Conservation (phyloP, 352 stramenopile genomes). For the Pythium aquatile region DNA sequence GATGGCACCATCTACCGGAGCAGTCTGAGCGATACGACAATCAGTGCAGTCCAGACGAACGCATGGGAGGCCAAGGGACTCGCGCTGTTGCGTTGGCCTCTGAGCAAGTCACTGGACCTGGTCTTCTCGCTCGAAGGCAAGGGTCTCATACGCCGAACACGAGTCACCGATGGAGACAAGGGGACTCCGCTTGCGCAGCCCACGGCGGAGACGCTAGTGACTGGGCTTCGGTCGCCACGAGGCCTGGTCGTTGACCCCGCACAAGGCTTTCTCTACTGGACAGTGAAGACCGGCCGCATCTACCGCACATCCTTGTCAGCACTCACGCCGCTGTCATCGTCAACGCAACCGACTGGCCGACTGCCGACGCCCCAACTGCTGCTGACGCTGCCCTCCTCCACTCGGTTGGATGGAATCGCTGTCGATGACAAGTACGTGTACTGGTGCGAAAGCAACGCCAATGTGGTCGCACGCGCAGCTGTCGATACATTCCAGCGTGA, state of each 20-base stretch:
- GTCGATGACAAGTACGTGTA: slow-evolving; percentile 46
- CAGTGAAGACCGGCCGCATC: slow-evolving; percentile 67
- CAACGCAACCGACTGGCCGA: background rate
- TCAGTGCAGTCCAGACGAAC: slow-evolving; percentile 40
- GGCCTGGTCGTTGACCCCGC: slow-evolving; percentile 41
- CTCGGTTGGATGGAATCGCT: slow-evolving; percentile 58
- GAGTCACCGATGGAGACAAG: slow-evolving; percentile 2
- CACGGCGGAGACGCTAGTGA: slow-evolving; percentile 28
- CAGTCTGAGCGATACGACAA: slow-evolving; percentile 39
- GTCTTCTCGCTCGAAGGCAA: slow-evolving; percentile 64
- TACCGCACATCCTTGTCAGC: slow-evolving; percentile 26
- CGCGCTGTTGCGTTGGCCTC: slow-evolving; percentile 22
- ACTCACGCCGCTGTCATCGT: background rate
- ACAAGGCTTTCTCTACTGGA: slow-evolving; percentile 53
- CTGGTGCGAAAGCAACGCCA: slow-evolving; percentile 70
- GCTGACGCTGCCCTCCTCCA: slow-evolving; percentile 40
- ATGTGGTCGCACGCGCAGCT: slow-evolving; percentile 50
- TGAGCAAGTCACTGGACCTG: slow-evolving; percentile 21
- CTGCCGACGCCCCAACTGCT: slow-evolving; percentile 27
- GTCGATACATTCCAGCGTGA: slow-evolving; percentile 44
- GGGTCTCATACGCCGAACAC: slow-evolving; percentile 40
- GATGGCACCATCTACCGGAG: slow-evolving; percentile 66
- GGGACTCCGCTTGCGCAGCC: background rate
- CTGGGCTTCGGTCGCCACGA: slow-evolving; percentile 43
- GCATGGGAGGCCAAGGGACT: slow-evolving; percentile 60